Evolutionary conservation across 2,329 filamentous ascomycete species (phyloP).

Genomic region (Nemania sp.): DNA sequence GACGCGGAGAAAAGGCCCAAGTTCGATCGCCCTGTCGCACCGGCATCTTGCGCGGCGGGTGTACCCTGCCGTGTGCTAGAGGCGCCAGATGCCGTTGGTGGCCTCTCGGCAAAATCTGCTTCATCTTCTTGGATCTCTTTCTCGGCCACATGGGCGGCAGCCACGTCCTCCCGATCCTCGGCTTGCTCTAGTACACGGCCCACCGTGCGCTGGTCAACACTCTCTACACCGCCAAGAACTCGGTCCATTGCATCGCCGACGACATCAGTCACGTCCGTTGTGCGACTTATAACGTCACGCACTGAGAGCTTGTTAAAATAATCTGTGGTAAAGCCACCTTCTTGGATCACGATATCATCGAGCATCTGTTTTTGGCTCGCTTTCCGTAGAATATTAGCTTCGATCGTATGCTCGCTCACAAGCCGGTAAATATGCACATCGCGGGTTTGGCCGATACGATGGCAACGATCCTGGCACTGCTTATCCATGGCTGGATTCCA

Average conservation of each 20-base stretch:
- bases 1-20: conserved; percentile 46
- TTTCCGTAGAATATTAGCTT: conserved; percentile 96
- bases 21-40: conserved; percentile 41
- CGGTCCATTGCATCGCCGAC: conserved; percentile 78
- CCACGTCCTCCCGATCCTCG: conserved; percentile 90
- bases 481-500: conserved; percentile 99
- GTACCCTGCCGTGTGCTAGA: conserved; percentile 58
- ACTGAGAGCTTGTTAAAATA: conserved; percentile 82
- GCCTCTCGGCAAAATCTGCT: conserved; percentile 77
- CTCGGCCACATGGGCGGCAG: conserved; percentile 83
- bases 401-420: conserved; percentile 91
- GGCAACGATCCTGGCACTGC: conserved; percentile 95
- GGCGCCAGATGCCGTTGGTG: conserved; percentile 51
- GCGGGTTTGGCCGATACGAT: conserved; percentile 95
- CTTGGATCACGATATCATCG: conserved; percentile 97
- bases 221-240: conserved; percentile 71
- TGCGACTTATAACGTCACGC: conserved; percentile 67
- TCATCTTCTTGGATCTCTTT: conserved; percentile 88
- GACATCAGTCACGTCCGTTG: conserved; percentile 56
- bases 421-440: conserved; percentile 98
- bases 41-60: conserved; percentile 46
- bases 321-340: conserved; percentile 96
- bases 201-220: conserved; percentile 63
- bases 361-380: conserved; percentile 97
- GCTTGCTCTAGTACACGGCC: conserved; percentile 81